phyloP scores from a whole-genome alignment of 2,329 filamentous ascomycete species.

The Colletotrichum viniferum region DNA sequence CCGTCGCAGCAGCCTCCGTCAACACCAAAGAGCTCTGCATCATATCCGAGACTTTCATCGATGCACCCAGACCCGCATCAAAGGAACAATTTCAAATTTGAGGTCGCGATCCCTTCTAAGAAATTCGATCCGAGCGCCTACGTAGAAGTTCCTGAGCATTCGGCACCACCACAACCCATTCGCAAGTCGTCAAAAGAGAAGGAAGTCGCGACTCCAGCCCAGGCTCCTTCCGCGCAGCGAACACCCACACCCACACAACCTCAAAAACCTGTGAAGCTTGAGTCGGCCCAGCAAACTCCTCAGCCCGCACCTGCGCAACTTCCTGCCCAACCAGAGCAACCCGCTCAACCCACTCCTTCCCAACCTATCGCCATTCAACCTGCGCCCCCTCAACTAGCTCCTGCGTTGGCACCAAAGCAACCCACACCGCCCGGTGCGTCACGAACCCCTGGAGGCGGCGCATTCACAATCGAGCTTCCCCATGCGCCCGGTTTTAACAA shows the following conservation, averaged over 20 bases:
- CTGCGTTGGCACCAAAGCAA: neutral
- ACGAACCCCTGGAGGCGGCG: neutral
- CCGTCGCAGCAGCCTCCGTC: slow-evolving; percentile 4
- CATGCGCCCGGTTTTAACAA: slow-evolving; percentile 47
- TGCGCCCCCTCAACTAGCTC: neutral
- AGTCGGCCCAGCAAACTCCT: neutral
- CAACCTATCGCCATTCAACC: neutral
- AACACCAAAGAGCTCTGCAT: slow-evolving; percentile 20
- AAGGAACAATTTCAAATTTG: slow-evolving; percentile 44
- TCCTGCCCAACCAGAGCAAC: neutral
- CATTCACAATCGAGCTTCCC: slow-evolving; percentile 54
- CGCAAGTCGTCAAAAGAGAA: neutral
- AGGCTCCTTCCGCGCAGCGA: neutral
- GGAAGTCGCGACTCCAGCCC: neutral
- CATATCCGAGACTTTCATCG: slow-evolving; percentile 9
- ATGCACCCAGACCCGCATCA: slow-evolving; percentile 33
- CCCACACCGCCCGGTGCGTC: neutral
- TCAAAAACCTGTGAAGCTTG: neutral
- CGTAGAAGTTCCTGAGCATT: slow-evolving; percentile 31
- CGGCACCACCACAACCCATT: slow-evolving; percentile 26
- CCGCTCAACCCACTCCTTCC: neutral
- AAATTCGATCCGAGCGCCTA: slow-evolving; percentile 43
- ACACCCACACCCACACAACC: neutral
- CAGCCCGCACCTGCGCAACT: neutral
- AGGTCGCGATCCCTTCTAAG: slow-evolving; percentile 53